Percentiles rank a stretch among this genome's conserved stretches.
These are phyloP conservation scores for Ophiocordyceps camponoti-saundersi DNA, from an alignment of 2,329 filamentous ascomycete species.

Conservation along the genomic window DNA sequence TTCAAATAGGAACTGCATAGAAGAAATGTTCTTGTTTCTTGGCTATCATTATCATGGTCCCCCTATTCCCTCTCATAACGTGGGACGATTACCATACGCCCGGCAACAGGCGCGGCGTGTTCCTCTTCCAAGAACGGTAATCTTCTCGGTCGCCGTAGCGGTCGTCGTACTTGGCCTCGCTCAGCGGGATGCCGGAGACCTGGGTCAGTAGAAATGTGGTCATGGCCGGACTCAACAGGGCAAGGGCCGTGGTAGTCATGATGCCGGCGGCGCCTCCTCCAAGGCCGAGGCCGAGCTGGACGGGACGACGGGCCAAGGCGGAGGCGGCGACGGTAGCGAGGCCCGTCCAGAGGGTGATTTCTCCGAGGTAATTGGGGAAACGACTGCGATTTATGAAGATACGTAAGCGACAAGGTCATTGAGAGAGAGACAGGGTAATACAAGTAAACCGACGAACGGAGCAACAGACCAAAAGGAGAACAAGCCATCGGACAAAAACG, in stretches of 20 bases:
- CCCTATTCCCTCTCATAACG: no score
- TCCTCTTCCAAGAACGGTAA: slow-evolving; percentile 50
- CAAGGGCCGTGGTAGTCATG: slow-evolving; percentile 21
- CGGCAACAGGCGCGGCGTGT: slow-evolving; percentile 38
- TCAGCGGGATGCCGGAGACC: slow-evolving; percentile 47
- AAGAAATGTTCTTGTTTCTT: no score
- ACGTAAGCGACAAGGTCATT: no score
- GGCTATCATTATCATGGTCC: no score
- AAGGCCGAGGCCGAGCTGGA: slow-evolving; percentile 40
- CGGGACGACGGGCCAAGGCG: slow-evolving; percentile 33
- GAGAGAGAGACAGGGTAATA: no score
- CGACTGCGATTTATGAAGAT: no score
- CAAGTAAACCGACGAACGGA: no score
- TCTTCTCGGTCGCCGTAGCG: slow-evolving; percentile 45
- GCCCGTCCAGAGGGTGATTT: slow-evolving; percentile 51
- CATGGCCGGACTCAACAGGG: slow-evolving; percentile 44
- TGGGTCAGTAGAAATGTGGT: slow-evolving; percentile 45
- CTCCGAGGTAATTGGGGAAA: slow-evolving; percentile 60
- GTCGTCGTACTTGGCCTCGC: slow-evolving; percentile 52
- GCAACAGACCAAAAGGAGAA: slow-evolving; percentile 27
- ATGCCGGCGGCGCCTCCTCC: slow-evolving; percentile 19
- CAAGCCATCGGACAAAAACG: slow-evolving; percentile 45
- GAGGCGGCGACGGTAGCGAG: slow-evolving; percentile 43
- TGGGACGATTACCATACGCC: slow-evolving; percentile 4
- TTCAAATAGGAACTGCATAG: no score